Evolutionary conservation across 331 rosid species (phyloP).

Genomic region (Rosa hybrid): DNA sequence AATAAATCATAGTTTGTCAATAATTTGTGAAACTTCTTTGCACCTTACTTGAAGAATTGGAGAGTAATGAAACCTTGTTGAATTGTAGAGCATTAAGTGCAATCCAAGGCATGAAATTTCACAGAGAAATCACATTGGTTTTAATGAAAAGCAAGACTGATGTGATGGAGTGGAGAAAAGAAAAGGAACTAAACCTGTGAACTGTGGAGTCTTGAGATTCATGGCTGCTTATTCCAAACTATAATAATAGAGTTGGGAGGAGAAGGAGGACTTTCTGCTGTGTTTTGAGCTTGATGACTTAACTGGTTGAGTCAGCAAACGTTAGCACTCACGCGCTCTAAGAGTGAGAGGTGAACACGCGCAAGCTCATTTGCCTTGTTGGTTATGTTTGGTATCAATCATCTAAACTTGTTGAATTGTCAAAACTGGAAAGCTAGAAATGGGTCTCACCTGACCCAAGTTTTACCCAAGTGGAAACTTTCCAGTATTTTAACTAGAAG

Average conservation of each 20-base stretch:
- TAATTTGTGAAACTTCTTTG: constrained; percentile 15
- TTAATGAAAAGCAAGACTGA: not conserved
- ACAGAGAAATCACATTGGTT: constrained; percentile 13
- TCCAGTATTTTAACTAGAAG: no score
- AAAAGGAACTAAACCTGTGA: constrained; percentile 17
- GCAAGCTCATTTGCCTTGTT: not conserved
- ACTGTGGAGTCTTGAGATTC: not conserved
- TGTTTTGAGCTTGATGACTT: constrained; percentile 9
- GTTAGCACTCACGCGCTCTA: not conserved
- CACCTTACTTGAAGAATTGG: constrained; percentile 24
- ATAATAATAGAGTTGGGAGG: no score
- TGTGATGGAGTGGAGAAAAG: not conserved
- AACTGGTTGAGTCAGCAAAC: not conserved
- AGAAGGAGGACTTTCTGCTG: not conserved
- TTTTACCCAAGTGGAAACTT: not conserved
- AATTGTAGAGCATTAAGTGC: not conserved
- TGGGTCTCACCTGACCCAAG: not conserved
- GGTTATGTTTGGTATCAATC: not conserved
- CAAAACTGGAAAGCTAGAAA: not conserved
- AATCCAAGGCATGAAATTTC: constrained; percentile 7
- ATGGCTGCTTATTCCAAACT: not conserved
- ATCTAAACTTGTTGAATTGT: not conserved
- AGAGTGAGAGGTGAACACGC: not conserved
- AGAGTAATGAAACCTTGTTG: not conserved
- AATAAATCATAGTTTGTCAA: not conserved